Base-by-base conservation (phyloP, 352 stramenopile species). In the Phytophthora podocarpi region DNA sequence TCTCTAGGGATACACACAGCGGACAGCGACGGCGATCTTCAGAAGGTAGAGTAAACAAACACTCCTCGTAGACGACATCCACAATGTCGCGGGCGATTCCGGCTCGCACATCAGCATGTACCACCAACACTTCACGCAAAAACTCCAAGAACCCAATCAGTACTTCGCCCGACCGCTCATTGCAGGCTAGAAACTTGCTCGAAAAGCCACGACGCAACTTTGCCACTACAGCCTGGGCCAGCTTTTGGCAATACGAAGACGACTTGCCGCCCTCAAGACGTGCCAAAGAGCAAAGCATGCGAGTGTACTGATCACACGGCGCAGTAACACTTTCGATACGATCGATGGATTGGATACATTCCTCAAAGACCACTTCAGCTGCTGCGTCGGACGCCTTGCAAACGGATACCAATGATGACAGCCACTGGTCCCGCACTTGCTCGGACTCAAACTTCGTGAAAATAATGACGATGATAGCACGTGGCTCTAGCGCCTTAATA, bases 51-150 rank as follows among this genome's bases (percentile, higher is more conserved):
- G 84, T 93, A 52, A 96, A 96, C 31, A 96, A 59, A 30, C 85
- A 91, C 40, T 93, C 78, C 30, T 95, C 85, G 46, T 92, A 95
- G 1, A 95, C 82, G 10, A 93, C 85, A 34, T 93, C 79, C 6
- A 94, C 76, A 32, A 95, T 80, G 16, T 89, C 73, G 6, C 61
- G 64, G 2, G 82, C 80, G 11, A 95, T 77, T 42, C 77, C 70
- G 18, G 71, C 61, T 37, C 82, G 70, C 8, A 89, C 66, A 30
- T 72, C 69, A 20, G 73, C 57, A 46, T 95, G 80, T 23, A 76
- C 69, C 7, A 79, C 55, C 8, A 95, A 40, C 18, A 90, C 83
- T 61, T 95, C 80, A 20, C 83, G 73, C 46, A 95, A 54, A 59
- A 91, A 89, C 40, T 95, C 85, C 48, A 95, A 66, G 26, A 87